These are phyloP conservation scores for Xylogone sp. DNA, from an alignment of 2,329 filamentous ascomycete species.

Conservation along the genomic window DNA sequence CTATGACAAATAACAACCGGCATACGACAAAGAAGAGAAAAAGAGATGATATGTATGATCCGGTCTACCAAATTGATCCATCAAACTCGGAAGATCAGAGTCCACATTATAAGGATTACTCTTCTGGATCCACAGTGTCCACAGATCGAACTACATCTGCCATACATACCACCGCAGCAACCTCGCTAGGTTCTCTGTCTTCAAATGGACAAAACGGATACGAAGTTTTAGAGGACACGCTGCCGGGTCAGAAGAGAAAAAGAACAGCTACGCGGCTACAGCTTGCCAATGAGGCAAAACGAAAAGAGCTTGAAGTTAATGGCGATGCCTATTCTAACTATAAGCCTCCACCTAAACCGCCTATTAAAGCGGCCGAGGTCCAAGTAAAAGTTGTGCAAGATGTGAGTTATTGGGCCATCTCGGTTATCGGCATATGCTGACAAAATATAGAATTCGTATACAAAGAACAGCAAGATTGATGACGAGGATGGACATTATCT, in stretches of 20 bases:
- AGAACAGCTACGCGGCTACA: conserved; percentile 72
- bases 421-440: conserved; percentile 7
- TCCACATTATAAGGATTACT: conserved; percentile 62
- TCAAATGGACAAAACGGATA: conserved; percentile 60
- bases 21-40: conserved; percentile 72
- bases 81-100: conserved; percentile 69
- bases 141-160: conserved; percentile 80
- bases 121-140: conserved; percentile 69
- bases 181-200: conserved; percentile 69
- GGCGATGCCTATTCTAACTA: conserved; percentile 75
- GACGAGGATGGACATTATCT: conserved; percentile 98
- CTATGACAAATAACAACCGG: conserved; percentile 35
- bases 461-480: conserved; percentile 72
- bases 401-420: conserved; percentile 42
- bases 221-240: conserved; percentile 57
- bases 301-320: conserved; percentile 67
- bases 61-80: conserved; percentile 66
- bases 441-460: conserved; percentile 33
- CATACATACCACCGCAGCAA: conserved; percentile 82
- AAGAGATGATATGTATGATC: conserved; percentile 60
- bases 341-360: conserved; percentile 79
- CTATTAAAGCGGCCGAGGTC: conserved; percentile 85
- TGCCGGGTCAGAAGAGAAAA: conserved; percentile 85
- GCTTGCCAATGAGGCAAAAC: conserved; percentile 76
- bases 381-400: conserved; percentile 58